A percentile compares a stretch with the other conserved stretches of the same genome.
These are phyloP conservation scores for Balansia obtecta DNA, from an alignment of 2,329 filamentous ascomycete genomes.

Conservation along the genomic window DNA sequence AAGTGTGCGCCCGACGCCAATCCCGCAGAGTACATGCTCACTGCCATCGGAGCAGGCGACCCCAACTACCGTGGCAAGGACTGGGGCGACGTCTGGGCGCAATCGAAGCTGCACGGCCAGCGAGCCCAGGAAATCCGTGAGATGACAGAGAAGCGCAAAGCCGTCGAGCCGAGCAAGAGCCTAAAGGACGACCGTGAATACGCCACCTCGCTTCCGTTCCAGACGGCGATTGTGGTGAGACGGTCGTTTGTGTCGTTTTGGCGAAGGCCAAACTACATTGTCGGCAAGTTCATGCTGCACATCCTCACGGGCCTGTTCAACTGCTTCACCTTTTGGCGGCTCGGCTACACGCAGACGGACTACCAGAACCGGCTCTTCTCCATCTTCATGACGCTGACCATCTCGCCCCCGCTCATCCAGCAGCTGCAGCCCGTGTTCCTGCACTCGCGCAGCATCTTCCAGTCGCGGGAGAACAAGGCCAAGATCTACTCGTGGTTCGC, in stretches of 20 bases:
- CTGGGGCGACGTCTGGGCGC: constrained; percentile 49
- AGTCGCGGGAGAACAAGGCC: constrained; percentile 59
- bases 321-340: constrained; percentile 56
- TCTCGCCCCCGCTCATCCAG: constrained; percentile 62
- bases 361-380: constrained; percentile 64
- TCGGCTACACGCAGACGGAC: constrained; percentile 44
- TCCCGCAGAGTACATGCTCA: constrained; percentile 43
- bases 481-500: constrained; percentile 72
- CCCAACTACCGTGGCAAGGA: constrained; percentile 48
- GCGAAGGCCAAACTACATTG: constrained; percentile 50
- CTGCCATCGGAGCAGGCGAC: constrained; percentile 48
- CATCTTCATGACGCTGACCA: constrained; percentile 65
- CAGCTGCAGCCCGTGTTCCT: constrained; percentile 66
- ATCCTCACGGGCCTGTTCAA: constrained; percentile 55
- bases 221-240: constrained; percentile 40
- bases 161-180: constrained; percentile 22
- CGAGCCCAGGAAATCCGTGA: constrained; percentile 38
- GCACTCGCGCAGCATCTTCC: constrained; percentile 52
- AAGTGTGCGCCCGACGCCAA: constrained; percentile 37
- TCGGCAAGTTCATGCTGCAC: constrained; percentile 50
- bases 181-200: constrained; percentile 45
- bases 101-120: constrained; percentile 34
- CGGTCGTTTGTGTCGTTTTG: constrained; percentile 52
- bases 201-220: constrained; percentile 44
- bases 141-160: constrained; percentile 34